Conservation (phyloP, 495 filamentous ascomycete species). For the Penicillium coprophilum region DNA sequence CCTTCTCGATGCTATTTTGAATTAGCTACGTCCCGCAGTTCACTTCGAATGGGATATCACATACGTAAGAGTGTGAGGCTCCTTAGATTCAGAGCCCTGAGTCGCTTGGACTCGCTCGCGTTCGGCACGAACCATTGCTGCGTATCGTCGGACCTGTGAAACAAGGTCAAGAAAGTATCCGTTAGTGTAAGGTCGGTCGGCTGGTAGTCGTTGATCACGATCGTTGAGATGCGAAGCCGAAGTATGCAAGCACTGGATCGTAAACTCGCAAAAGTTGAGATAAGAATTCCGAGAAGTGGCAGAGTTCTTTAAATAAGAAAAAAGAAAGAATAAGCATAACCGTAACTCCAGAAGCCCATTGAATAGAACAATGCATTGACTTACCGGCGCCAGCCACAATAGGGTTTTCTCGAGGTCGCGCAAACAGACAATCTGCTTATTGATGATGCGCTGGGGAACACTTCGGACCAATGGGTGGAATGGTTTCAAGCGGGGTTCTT, state of each 20-base stretch:
- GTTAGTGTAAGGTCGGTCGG: constrained; percentile 85
- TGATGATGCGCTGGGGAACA: constrained; percentile 71
- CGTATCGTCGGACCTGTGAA: constrained; percentile 78
- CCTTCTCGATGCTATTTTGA: constrained; percentile 43
- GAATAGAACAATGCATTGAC: constrained; percentile 45
- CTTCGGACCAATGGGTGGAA: constrained; percentile 76
- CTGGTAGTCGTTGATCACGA: constrained; percentile 73
- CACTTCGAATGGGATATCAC: not conserved
- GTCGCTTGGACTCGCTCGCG: constrained; percentile 39
- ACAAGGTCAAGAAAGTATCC: constrained; percentile 93
- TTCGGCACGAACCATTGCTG: constrained; percentile 55
- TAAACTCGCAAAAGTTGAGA: constrained; percentile 80
- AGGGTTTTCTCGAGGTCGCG: constrained; percentile 89
- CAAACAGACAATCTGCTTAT: constrained; percentile 79
- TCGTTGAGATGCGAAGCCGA: constrained; percentile 77
- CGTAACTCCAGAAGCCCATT: constrained; percentile 42
- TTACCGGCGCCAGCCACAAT: constrained; percentile 83
- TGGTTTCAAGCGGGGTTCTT: constrained; percentile 59
- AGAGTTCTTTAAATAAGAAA: constrained; percentile 63
- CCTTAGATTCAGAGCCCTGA: constrained; percentile 13
- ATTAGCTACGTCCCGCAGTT: constrained; percentile 41
- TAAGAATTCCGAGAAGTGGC: constrained; percentile 66
- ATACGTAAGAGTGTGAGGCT: constrained; percentile 2
- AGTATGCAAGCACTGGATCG: constrained; percentile 80
- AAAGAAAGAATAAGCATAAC: constrained; percentile 64